Evolutionary conservation across 805 yeast genomes (phyloP).

Genomic region (Myxozyma sirexii): DNA sequence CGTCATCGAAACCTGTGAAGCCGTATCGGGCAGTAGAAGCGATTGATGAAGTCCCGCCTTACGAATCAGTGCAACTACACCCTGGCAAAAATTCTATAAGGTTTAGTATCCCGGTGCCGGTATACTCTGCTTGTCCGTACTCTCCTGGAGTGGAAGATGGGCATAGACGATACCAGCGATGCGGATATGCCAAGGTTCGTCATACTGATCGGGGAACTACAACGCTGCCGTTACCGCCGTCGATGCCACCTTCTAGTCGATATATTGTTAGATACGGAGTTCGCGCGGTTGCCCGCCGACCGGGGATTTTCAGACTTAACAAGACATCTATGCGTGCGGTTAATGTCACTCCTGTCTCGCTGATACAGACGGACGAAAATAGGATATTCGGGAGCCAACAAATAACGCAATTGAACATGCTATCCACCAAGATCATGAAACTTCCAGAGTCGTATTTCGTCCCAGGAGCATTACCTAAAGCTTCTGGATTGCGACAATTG

Average conservation of each 20-base stretch:
- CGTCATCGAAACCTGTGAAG: neutral
- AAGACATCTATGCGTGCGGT: neutral
- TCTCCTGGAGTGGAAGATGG: neutral
- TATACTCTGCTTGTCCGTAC: constrained; percentile 12
- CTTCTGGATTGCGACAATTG: constrained; percentile 16
- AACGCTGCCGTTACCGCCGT: constrained; percentile 20
- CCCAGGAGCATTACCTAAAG: constrained; percentile 18
- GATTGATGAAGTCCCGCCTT: neutral
- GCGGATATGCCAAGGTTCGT: constrained; percentile 1
- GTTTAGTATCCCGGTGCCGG: constrained; percentile 14
- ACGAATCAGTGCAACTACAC: neutral
- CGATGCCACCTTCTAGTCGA: neutral
- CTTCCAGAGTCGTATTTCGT: constrained; percentile 26
- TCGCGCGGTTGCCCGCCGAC: constrained; percentile 9
- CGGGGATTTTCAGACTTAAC: constrained; percentile 10
- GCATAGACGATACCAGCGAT: neutral
- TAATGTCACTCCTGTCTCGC: constrained; percentile 3
- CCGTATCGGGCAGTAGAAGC: neutral
- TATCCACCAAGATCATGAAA: constrained; percentile 10
- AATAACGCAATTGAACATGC: neutral
- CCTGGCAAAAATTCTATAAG: constrained; percentile 2
- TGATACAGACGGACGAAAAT: neutral
- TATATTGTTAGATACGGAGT: constrained; percentile 11
- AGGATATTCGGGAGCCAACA: neutral
- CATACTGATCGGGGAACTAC: neutral